Evolutionary conservation across 2,329 filamentous ascomycete species (phyloP).

Genomic region (Xylariaceae sp.): DNA sequence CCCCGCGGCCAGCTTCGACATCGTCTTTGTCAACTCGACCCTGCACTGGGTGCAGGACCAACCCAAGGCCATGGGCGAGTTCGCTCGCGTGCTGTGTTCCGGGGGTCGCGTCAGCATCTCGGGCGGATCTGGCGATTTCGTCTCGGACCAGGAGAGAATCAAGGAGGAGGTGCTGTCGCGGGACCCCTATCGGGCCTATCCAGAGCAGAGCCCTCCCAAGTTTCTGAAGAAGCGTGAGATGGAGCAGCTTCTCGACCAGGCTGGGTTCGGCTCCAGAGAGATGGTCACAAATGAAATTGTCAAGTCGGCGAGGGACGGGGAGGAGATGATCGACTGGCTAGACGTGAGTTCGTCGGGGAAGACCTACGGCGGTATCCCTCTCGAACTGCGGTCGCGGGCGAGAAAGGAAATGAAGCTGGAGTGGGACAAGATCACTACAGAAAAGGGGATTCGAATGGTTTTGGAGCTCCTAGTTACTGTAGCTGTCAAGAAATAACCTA

Average conservation of each 20-base stretch:
- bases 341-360: slow-evolving; percentile 29
- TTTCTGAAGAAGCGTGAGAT: slow-evolving; percentile 21
- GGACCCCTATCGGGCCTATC: slow-evolving; percentile 18
- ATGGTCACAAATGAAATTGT: slow-evolving; percentile 21
- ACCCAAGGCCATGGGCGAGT: slow-evolving; percentile 14
- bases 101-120: slow-evolving; percentile 17
- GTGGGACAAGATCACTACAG: slow-evolving; percentile 23
- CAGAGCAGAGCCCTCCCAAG: slow-evolving; percentile 16
- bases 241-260: slow-evolving; percentile 16
- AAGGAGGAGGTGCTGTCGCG: slow-evolving; percentile 22
- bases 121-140: slow-evolving; percentile 17
- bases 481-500: no score
- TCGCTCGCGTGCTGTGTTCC: slow-evolving; percentile 17
- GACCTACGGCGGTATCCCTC: slow-evolving; percentile 26
- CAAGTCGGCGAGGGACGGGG: slow-evolving; percentile 15
- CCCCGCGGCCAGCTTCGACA: slow-evolving; percentile 18
- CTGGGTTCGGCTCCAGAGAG: slow-evolving; percentile 12
- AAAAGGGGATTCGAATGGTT: slow-evolving; percentile 26
- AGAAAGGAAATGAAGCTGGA: slow-evolving; percentile 26
- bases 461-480: slow-evolving; percentile 24
- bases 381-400: slow-evolving; percentile 21
- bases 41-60: slow-evolving; percentile 26
- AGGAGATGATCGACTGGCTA: slow-evolving; percentile 27
- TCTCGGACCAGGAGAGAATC: slow-evolving; percentile 15
- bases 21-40: slow-evolving; percentile 22